phyloP scores from a whole-genome alignment of 768 basidiomycete genomes.

The Mycena floridula region DNA sequence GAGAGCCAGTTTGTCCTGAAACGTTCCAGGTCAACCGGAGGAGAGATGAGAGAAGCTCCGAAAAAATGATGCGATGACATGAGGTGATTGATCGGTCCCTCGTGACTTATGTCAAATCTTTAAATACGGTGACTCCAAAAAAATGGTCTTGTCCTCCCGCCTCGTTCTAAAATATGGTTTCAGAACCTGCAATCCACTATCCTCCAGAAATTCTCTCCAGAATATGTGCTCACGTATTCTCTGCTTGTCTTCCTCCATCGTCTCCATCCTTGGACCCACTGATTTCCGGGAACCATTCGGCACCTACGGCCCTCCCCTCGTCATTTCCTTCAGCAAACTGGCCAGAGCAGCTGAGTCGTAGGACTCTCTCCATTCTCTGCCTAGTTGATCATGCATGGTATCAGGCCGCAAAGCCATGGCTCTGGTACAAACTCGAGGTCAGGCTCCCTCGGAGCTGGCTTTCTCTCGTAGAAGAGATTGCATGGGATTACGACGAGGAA shows the following conservation, averaged over 20 bases:
- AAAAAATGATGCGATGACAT: no score
- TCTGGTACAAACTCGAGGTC: slow-evolving; percentile 81
- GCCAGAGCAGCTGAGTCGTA: slow-evolving; percentile 60
- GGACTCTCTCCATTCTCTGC: slow-evolving; percentile 64
- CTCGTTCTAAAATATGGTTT: no score
- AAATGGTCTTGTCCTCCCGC: no score
- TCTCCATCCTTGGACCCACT: slow-evolving; percentile 68
- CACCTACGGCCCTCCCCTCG: slow-evolving; percentile 64
- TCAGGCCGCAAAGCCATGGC: slow-evolving; percentile 81
- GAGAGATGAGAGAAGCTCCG: no score
- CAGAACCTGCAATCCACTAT: slow-evolving; percentile 35
- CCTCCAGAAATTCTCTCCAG: slow-evolving; percentile 69
- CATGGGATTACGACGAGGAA: slow-evolving; percentile 66
- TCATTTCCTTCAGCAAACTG: slow-evolving; percentile 67
- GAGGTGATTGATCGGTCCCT: no score
- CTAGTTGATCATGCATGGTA: slow-evolving; percentile 76
- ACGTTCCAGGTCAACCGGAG: no score
- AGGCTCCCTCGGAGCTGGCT: slow-evolving; percentile 83
- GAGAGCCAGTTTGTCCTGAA: no score
- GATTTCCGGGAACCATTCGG: slow-evolving; percentile 31
- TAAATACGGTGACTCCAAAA: no score
- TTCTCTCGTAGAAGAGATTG: slow-evolving; percentile 71
- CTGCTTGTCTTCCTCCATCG: slow-evolving; percentile 49
- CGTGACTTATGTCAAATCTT: no score
- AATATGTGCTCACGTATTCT: slow-evolving; percentile 70